Evolutionary conservation across 768 basidiomycete genomes (phyloP).

Genomic region (Daedaleopsis nitida): DNA sequence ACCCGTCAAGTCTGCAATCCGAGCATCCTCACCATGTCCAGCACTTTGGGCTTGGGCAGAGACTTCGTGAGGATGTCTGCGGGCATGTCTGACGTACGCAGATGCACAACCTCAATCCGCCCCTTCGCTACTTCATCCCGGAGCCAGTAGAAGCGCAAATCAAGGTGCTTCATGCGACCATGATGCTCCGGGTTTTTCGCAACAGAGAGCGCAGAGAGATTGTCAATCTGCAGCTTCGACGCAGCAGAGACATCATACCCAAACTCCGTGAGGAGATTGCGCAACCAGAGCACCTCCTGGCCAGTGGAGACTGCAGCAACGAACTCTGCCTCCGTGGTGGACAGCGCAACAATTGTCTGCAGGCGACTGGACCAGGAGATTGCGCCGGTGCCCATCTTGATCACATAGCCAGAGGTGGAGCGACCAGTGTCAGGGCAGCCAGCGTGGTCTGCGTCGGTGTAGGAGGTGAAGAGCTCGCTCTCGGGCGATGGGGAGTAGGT

Average conservation of each 20-base stretch:
- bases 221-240: slow-evolving; percentile 37
- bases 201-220: slow-evolving; percentile 37
- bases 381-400: slow-evolving; percentile 37
- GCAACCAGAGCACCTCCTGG: too few species aligned
- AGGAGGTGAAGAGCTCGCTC: neutral
- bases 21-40: neutral
- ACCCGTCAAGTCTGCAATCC: neutral
- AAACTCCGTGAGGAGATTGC: slow-evolving; percentile 31
- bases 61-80: slow-evolving; percentile 41
- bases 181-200: slow-evolving; percentile 30
- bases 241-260: slow-evolving; percentile 22
- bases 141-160: slow-evolving; percentile 38
- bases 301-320: slow-evolving; percentile 40
- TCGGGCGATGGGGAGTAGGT: neutral
- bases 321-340: slow-evolving; percentile 45
- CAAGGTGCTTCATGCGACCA: slow-evolving; percentile 38
- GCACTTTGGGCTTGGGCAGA: slow-evolving; percentile 15
- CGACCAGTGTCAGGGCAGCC: slow-evolving; percentile 7
- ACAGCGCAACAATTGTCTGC: slow-evolving; percentile 42
- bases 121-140: slow-evolving; percentile 27
- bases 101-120: slow-evolving; percentile 5
- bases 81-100: slow-evolving; percentile 28
- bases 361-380: slow-evolving; percentile 40
- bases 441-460: slow-evolving; percentile 14
- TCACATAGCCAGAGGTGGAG: slow-evolving; percentile 33